A percentile compares a stretch with the other conserved stretches of the same genome.
These are phyloP conservation scores for Lasiosphaeria miniovina DNA, from an alignment of 495 filamentous ascomycete genomes.

Conservation along the genomic window DNA sequence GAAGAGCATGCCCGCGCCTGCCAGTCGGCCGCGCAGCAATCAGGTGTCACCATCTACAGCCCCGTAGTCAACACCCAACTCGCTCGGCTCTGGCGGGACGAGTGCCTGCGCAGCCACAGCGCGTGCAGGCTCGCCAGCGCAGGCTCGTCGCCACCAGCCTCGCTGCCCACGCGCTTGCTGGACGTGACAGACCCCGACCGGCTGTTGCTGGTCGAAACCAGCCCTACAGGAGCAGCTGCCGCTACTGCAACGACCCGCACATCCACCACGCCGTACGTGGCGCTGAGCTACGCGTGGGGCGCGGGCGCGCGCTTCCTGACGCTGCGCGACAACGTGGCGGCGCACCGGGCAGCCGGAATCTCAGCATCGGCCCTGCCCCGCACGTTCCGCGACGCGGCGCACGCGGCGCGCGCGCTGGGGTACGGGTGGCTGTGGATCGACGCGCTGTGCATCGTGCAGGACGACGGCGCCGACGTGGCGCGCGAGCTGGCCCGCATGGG, in stretches of 20 bases:
- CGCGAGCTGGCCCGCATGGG: constrained; percentile 18
- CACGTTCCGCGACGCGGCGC: constrained; percentile 26
- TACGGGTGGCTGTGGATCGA: constrained; percentile 38
- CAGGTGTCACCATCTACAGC: not conserved
- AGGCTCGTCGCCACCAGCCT: not conserved
- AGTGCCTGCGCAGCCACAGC: constrained; percentile 14
- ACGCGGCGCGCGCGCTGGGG: constrained; percentile 21
- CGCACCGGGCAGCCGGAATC: constrained; percentile 1
- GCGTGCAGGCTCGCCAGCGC: constrained; percentile 1
- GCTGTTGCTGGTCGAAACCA: constrained; percentile 7
- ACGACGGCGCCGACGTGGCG: constrained; percentile 11
- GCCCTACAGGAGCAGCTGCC: too few relatives aligned
- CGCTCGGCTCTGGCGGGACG: constrained; percentile 13
- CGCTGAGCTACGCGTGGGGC: constrained; percentile 26
- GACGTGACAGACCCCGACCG: constrained; percentile 11
- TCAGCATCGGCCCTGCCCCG: constrained; percentile 12
- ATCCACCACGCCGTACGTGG: constrained; percentile 6
- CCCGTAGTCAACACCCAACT: constrained; percentile 9
- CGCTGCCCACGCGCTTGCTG: constrained; percentile 16
- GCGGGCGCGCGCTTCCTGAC: constrained; percentile 10
- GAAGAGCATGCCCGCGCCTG: not conserved
- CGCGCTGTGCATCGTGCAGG: constrained; percentile 30
- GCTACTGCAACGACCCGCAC: not conserved
- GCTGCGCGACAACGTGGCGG: constrained; percentile 3
- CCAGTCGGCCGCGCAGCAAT: not conserved